A percentile compares a stretch with the other conserved stretches of the same genome.
phyloP scores from a whole-genome alignment of 176 grass and related monocot species.

The Carex parvula region DNA sequence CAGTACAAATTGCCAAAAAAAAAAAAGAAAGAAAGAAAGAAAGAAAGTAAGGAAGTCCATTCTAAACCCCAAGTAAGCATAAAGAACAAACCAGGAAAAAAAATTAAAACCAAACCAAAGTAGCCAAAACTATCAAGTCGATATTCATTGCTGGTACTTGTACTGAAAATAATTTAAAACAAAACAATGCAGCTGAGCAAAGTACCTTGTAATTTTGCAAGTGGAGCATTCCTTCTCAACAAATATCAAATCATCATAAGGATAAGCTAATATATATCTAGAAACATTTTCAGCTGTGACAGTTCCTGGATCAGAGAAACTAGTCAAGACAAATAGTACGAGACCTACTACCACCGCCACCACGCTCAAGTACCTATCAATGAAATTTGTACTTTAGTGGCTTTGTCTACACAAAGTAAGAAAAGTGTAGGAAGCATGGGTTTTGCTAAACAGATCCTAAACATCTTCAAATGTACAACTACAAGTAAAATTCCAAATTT shows the following conservation, averaged over 20 bases:
- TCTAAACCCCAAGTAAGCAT: not conserved
- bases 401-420: not conserved
- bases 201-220: constrained; percentile 85
- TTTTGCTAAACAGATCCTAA: not conserved
- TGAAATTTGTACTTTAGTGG: constrained; percentile 2
- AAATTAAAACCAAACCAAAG: not conserved
- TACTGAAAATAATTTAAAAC: constrained; percentile 6
- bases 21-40: not conserved
- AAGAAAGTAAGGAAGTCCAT: not conserved
- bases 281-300: constrained; percentile 76
- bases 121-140: not conserved
- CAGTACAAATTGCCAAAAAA: not conserved
- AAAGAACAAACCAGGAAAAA: not conserved
- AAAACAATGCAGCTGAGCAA: not conserved
- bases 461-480: not conserved
- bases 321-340: constrained; percentile 82
- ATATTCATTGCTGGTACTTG: not conserved
- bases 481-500: not conserved
- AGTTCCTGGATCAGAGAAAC: constrained; percentile 98
- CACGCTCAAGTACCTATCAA: constrained; percentile 53
- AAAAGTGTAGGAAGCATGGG: not conserved
- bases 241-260: constrained; percentile 81
- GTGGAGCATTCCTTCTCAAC: constrained; percentile 90
- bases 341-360: constrained; percentile 64
- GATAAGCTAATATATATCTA: constrained; percentile 81